phyloP scores from a whole-genome alignment of 2,329 filamentous ascomycete species.

The Claviceps digitariae region DNA sequence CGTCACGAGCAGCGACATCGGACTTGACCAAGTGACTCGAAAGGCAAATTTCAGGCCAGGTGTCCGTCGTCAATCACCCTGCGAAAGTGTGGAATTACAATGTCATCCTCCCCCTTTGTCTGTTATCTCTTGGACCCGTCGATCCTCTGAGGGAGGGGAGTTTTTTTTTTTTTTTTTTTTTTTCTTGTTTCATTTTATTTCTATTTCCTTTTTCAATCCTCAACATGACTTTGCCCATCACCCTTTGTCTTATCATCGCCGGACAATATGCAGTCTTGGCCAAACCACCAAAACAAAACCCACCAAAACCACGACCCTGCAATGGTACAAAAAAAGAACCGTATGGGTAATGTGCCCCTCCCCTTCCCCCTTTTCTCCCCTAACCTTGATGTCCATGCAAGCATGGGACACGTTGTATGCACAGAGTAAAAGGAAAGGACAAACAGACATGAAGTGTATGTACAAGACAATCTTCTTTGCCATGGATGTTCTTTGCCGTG shows the following conservation, averaged over 20 bases:
- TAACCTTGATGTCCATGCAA: no score
- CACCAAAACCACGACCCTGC: not conserved
- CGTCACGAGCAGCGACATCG: not conserved
- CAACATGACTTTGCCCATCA: not conserved
- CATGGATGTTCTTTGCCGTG: not conserved
- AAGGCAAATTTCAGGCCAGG: not conserved
- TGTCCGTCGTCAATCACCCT: not conserved
- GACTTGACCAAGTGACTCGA: not conserved
- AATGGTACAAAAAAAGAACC: not conserved
- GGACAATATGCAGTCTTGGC: not conserved
- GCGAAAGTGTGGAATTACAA: not conserved
- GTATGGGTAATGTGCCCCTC: no score
- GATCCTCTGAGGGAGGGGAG: not conserved
- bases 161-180: not conserved
- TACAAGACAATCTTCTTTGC: not conserved
- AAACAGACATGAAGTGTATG: not conserved
- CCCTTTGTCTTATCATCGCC: not conserved
- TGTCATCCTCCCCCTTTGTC: not conserved
- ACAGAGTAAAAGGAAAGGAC: no score
- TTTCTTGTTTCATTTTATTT: no score
- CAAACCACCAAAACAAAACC: not conserved
- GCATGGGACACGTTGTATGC: no score
- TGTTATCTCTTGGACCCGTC: not conserved
- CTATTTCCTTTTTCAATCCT: no score
- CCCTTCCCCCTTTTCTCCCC: no score